phyloP scores from a whole-genome alignment of 2,329 filamentous ascomycete genomes.

The Fusarium metavorans region DNA sequence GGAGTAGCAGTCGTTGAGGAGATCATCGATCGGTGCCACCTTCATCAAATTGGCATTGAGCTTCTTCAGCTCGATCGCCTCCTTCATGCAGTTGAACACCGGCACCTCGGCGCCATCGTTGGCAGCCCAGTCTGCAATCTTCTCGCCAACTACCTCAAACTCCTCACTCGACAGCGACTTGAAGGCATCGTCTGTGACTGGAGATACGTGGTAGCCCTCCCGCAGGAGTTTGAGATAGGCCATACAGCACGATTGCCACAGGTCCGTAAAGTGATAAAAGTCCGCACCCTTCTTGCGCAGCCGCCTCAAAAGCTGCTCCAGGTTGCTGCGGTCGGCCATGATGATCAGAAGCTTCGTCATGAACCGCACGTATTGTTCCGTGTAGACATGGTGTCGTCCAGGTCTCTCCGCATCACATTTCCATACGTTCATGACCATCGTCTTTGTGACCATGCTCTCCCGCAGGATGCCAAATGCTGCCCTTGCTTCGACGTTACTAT shows the following conservation, averaged over 20 bases:
- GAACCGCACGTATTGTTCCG: slow-evolving; percentile 85
- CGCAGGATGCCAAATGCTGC: slow-evolving; percentile 83
- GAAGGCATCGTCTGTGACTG: slow-evolving; percentile 65
- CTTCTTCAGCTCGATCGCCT: slow-evolving; percentile 70
- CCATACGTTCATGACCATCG: slow-evolving; percentile 95
- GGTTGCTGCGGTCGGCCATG: slow-evolving; percentile 78
- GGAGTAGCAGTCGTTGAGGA: slow-evolving; percentile 92
- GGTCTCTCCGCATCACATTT: slow-evolving; percentile 87
- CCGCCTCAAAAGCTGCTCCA: slow-evolving; percentile 83
- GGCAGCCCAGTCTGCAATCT: slow-evolving; percentile 67
- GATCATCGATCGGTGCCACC: slow-evolving; percentile 85
- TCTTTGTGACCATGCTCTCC: slow-evolving; percentile 86
- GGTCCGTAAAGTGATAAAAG: slow-evolving; percentile 71
- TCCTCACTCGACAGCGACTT: slow-evolving; percentile 66
- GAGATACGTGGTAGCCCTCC: slow-evolving; percentile 59
- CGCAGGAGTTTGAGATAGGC: slow-evolving; percentile 67
- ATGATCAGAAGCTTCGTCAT: slow-evolving; percentile 81
- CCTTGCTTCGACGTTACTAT: slow-evolving; percentile 74
- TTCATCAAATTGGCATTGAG: slow-evolving; percentile 93
- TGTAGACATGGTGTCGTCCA: slow-evolving; percentile 92
- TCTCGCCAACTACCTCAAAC: slow-evolving; percentile 67
- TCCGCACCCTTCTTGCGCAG: slow-evolving; percentile 86
- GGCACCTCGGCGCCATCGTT: slow-evolving; percentile 52
- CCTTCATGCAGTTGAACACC: slow-evolving; percentile 67
- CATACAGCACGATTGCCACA: slow-evolving; percentile 69